phyloP scores from a whole-genome alignment of 257 asterid species.

The Phtheirospermum japonicum region DNA sequence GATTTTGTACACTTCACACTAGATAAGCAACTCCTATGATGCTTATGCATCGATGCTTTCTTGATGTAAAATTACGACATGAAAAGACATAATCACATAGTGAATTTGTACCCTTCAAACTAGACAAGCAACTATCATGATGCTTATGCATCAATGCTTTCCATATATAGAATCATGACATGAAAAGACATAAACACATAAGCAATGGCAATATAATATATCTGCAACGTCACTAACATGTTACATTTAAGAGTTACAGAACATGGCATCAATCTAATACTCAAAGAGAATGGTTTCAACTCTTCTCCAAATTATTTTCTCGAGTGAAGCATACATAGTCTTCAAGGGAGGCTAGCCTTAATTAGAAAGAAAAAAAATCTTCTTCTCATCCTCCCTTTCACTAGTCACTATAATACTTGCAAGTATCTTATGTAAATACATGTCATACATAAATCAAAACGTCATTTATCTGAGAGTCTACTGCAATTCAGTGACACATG shows the following conservation, averaged over 20 bases:
- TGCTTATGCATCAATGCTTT: neutral
- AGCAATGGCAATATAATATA: conserved; percentile 8
- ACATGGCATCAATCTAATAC: neutral
- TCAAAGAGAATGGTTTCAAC: conserved; percentile 18
- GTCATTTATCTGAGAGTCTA: neutral
- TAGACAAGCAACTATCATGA: conserved; percentile 8
- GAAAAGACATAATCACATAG: conserved; percentile 12
- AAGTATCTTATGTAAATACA: conserved; percentile 2
- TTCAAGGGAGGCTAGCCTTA: conserved; percentile 16
- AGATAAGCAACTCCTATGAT: conserved; percentile 9
- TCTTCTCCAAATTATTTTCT: conserved; percentile 24
- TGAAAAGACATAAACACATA: conserved; percentile 13
- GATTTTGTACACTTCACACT: neutral
- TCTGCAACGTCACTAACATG: neutral
- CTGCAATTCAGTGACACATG: conserved; percentile 15
- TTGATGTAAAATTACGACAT: neutral
- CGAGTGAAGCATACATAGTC: conserved; percentile 19
- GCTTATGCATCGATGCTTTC: neutral
- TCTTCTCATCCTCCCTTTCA: conserved; percentile 14
- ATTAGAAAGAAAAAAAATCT: neutral
- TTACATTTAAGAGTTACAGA: conserved; percentile 4
- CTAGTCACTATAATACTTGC: neutral
- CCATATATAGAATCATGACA: conserved; percentile 1
- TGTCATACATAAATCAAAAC: neutral
- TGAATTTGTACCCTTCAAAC: neutral